These are phyloP conservation scores for Carex kokanica DNA, from an alignment of 176 grass and related monocot genomes.

Conservation along the genomic window DNA sequence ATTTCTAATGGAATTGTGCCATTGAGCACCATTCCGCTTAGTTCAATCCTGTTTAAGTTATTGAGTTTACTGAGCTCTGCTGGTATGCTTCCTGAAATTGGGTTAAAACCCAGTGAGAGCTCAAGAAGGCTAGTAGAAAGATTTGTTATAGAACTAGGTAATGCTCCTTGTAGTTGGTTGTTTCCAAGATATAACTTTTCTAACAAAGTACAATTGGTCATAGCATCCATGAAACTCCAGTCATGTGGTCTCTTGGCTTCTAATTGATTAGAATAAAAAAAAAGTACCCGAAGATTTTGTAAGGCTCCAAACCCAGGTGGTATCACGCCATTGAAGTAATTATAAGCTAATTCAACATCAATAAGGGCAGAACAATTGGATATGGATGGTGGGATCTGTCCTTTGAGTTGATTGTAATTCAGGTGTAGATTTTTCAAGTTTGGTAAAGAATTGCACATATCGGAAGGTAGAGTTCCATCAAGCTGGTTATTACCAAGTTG, in stretches of 20 bases:
- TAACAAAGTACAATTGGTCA: conserved; percentile 22
- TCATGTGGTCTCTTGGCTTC: conserved; percentile 20
- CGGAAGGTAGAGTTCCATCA: not conserved
- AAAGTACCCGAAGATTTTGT: not conserved
- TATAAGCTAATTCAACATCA: not conserved
- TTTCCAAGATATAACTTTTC: not conserved
- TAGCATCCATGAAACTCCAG: conserved; percentile 27
- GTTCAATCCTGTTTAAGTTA: not conserved
- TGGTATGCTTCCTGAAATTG: not conserved
- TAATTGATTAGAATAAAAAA: not conserved
- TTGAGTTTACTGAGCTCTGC: not conserved
- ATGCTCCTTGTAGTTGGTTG: conserved; percentile 20
- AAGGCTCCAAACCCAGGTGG: not conserved
- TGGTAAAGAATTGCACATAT: not conserved
- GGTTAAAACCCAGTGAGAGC: not conserved
- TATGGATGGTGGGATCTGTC: not conserved
- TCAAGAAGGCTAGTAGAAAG: conserved; percentile 9
- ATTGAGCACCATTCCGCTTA: not conserved
- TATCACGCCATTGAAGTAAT: not conserved
- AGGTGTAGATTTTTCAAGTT: not conserved
- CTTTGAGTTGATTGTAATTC: not conserved
- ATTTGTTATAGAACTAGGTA: conserved; percentile 33
- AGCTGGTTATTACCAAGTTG: not conserved
- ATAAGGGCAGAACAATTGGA: not conserved
- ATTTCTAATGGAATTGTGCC: not conserved